These are phyloP conservation scores for Lizonia empirigonia DNA, from an alignment of 2,329 filamentous ascomycete species.

Conservation along the genomic window DNA sequence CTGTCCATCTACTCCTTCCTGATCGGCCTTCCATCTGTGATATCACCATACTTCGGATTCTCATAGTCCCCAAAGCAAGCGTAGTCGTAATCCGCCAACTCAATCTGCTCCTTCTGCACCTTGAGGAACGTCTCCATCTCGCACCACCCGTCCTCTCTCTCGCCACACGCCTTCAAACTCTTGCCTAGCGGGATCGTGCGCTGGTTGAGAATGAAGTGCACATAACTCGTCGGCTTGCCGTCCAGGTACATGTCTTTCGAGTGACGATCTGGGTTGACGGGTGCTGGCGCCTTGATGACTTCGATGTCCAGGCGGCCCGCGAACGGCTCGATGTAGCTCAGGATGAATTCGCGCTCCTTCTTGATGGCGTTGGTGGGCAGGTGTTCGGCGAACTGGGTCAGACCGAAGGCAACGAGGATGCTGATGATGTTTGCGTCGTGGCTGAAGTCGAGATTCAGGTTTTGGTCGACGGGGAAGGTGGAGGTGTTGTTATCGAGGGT, in stretches of 20 bases:
- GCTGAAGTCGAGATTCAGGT: slow-evolving; percentile 76
- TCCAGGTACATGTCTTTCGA: slow-evolving; percentile 54
- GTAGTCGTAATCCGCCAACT: slow-evolving; percentile 65
- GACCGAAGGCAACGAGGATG: slow-evolving; percentile 73
- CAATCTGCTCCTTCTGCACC: slow-evolving; percentile 64
- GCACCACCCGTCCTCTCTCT: slow-evolving; percentile 76
- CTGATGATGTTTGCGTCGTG: slow-evolving; percentile 77
- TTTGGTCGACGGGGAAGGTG: slow-evolving; percentile 76
- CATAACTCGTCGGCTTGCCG: slow-evolving; percentile 66
- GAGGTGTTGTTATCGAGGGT: slow-evolving; percentile 70
- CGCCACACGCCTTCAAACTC: slow-evolving; percentile 69
- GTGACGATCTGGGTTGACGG: slow-evolving; percentile 51
- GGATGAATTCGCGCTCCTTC: slow-evolving; percentile 64
- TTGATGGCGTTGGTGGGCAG: slow-evolving; percentile 63
- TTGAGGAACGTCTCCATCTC: slow-evolving; percentile 71
- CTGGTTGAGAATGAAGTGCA: slow-evolving; percentile 77
- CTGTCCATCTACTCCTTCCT: slow-evolving; percentile 11
- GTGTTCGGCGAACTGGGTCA: slow-evolving; percentile 68
- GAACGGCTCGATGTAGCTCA: slow-evolving; percentile 73
- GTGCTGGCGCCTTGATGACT: slow-evolving; percentile 70
- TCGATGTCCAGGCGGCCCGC: slow-evolving; percentile 76
- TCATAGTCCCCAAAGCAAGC: slow-evolving; percentile 68
- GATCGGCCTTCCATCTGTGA: slow-evolving; percentile 58
- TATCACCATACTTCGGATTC: slow-evolving; percentile 54
- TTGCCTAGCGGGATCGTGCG: slow-evolving; percentile 71